Evolutionary conservation across 176 grass and related monocot species (phyloP).

Genomic region (Thinopyrum elongatum): DNA sequence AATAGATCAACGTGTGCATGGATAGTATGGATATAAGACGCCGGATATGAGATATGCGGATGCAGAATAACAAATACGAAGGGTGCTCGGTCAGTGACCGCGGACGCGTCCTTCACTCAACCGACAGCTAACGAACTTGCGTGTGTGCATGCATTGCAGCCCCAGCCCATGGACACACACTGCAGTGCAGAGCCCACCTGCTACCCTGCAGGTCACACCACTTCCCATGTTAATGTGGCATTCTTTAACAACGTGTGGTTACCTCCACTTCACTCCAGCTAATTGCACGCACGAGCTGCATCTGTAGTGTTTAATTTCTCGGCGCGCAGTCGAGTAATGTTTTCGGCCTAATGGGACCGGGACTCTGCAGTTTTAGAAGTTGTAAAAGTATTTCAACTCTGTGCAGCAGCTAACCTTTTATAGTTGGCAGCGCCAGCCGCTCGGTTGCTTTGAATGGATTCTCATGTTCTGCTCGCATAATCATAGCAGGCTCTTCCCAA

Average conservation of each 20-base stretch:
- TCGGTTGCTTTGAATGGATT: too few species aligned
- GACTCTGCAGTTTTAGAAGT: not conserved
- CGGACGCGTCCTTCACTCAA: not conserved
- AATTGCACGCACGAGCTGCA: not conserved
- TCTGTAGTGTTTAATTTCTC: not conserved
- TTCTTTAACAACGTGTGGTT: conserved; percentile 2
- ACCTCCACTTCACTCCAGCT: not conserved
- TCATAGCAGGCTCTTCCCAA: not conserved
- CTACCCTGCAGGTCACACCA: not conserved
- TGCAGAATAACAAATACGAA: too few species aligned
- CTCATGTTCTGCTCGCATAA: not conserved
- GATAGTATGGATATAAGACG: too few species aligned
- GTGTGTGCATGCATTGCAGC: not conserved
- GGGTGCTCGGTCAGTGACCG: too few species aligned
- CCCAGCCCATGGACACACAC: not conserved
- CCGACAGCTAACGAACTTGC: conserved; percentile 27
- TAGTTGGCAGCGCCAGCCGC: too few species aligned
- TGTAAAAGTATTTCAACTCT: too few species aligned
- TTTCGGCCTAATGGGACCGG: not conserved
- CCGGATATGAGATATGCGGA: too few species aligned
- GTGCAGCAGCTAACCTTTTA: too few species aligned
- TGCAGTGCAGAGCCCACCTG: not conserved
- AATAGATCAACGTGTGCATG: too few species aligned
- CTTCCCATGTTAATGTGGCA: not conserved
- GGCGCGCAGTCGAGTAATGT: not conserved